Evolutionary conservation across 768 basidiomycete species (phyloP).

Genomic region (Pleurotus tuoliensis): DNA sequence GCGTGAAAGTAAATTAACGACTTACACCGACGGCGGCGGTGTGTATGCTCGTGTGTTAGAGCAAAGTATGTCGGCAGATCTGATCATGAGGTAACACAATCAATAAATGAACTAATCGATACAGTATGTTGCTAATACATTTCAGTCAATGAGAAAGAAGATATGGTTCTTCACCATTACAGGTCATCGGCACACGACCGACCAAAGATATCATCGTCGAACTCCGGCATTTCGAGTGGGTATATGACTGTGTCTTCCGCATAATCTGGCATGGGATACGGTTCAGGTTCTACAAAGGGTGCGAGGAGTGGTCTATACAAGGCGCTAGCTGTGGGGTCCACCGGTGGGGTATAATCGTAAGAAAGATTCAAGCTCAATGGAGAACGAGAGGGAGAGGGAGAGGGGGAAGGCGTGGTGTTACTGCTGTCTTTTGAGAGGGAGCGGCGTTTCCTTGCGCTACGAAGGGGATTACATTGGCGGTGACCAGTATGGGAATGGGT

Average conservation of each 20-base stretch:
- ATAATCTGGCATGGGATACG: slow-evolving; percentile 5
- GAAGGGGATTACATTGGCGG: background rate
- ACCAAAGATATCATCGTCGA: background rate
- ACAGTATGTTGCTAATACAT: no score
- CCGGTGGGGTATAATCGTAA: background rate
- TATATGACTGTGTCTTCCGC: slow-evolving; percentile 3
- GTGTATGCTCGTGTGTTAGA: no score
- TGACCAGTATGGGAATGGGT: background rate
- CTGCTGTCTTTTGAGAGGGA: background rate
- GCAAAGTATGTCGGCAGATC: no score
- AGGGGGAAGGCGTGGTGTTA: background rate
- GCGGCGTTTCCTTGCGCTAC: background rate
- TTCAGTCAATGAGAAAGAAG: no score
- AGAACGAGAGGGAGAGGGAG: background rate
- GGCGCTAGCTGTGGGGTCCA: background rate
- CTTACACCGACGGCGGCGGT: no score
- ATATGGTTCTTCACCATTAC: no score
- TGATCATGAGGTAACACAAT: no score
- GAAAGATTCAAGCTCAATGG: background rate
- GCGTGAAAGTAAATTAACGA: no score
- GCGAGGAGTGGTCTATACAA: background rate
- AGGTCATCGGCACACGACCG: no score
- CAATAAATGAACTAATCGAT: no score
- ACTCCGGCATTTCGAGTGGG: background rate
- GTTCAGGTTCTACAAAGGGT: background rate